Evolutionary conservation across 306 rosid species (phyloP), one percentile per base, ranked within the genome.

Genomic region (Gleditsia sinensis): DNA sequence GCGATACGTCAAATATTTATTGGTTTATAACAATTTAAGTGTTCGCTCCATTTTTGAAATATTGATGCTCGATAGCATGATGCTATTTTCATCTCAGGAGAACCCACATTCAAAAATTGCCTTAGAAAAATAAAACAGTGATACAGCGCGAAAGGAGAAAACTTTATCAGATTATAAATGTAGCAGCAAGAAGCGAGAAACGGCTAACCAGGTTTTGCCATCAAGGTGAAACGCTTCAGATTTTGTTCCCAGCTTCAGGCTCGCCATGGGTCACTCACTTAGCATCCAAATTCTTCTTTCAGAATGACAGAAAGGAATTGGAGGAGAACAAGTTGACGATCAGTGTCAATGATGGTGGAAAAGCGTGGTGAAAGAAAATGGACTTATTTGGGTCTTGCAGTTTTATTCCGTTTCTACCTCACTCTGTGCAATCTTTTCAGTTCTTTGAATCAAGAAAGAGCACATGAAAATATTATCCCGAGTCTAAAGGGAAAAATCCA

Each of bases 201-300:
- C 4, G 34, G 60, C 84, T 45, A 0, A 93, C 98, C 98, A 93
- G 61, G 88, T 71, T 50, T 84, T 75, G 66, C 87, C 93, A 79
- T 86, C 91, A 24, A 78, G 88, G 80, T 71, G 67, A 82, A 93
- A 90, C 71, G 81, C 84, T 53, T 93, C 95, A 34, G 90, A 82
- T 74, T 93, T 93, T 46, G 96, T 90, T 60, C 98, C 98, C 76
- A 93, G 76, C 85, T 86, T 93, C 83, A 87, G 48, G 80, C 80
- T 85, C 24, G 90, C 95, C 98, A 93, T 90, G 60, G 20, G 11
- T 46, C 68, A 69, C 56, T 49, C 13, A 30, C 12, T 30, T 60
- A 65, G 16, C 83, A 71, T 65, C 14, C 61, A 37, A 69, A 67
- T 5, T 59, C 48, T 39, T 27, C 40, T 42, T 57, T 34, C 23